phyloP scores from a whole-genome alignment of 805 yeast genomes.

The Torulaspora indica region DNA sequence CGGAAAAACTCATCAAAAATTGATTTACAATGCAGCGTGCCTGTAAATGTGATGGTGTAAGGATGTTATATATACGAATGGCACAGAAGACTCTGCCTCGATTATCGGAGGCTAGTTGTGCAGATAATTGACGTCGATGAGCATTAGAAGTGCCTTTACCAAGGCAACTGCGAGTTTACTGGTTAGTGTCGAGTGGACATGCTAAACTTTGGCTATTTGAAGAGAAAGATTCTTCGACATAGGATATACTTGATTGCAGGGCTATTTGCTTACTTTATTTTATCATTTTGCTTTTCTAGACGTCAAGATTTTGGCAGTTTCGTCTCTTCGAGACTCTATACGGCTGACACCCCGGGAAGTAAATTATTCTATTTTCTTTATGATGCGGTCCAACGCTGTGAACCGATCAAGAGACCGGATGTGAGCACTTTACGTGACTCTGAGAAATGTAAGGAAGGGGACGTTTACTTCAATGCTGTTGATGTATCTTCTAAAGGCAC shows the following conservation, averaged over 20 bases:
- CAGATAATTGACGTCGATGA: too few relatives aligned
- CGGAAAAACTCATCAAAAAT: background rate
- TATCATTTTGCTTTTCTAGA: background rate
- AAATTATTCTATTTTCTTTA: background rate
- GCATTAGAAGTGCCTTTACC: too few relatives aligned
- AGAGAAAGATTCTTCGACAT: background rate
- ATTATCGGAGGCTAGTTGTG: too few relatives aligned
- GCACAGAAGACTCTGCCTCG: too few relatives aligned
- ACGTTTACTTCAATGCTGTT: constrained; percentile 4
- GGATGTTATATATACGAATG: background rate
- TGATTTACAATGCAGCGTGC: background rate
- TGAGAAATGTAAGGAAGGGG: constrained; percentile 8
- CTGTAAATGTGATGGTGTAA: background rate
- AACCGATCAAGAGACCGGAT: constrained; percentile 7
- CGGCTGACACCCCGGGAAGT: background rate
- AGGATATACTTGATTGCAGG: background rate
- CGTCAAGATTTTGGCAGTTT: background rate
- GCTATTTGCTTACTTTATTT: background rate
- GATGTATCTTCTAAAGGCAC: constrained; percentile 7
- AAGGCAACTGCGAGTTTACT: too few relatives aligned
- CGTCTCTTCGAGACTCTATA: background rate
- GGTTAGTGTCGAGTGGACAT: background rate
- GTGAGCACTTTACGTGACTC: constrained; percentile 7
- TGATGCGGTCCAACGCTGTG: constrained; percentile 6
- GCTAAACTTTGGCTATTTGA: background rate